Evolutionary conservation across 495 filamentous ascomycete species (phyloP).

Genomic region (Lophiotrema nucula): DNA sequence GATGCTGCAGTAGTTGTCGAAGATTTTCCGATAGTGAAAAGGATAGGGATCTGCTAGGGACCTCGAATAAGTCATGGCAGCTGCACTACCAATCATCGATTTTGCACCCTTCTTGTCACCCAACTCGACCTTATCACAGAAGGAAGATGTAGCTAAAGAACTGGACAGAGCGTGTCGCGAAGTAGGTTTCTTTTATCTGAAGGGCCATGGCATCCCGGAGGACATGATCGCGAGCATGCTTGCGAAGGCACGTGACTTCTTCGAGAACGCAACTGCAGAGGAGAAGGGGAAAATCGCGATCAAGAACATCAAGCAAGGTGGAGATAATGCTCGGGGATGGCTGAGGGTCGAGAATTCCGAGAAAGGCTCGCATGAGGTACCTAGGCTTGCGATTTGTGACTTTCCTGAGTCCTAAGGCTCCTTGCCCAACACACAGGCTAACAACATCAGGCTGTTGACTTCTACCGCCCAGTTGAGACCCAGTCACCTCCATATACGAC

Average conservation of each 20-base stretch:
- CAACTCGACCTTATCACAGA: background rate
- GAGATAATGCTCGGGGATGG: slow-evolving; percentile 9
- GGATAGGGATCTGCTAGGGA: no score
- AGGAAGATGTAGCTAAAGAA: background rate
- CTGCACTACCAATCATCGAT: slow-evolving; percentile 2
- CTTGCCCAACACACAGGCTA: no score
- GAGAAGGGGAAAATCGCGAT: slow-evolving; percentile 6
- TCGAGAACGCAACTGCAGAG: background rate
- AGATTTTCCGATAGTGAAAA: no score
- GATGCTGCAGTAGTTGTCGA: no score
- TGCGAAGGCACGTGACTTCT: slow-evolving; percentile 6
- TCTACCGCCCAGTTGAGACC: slow-evolving; percentile 4
- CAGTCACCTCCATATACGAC: background rate
- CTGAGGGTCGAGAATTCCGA: slow-evolving; percentile 2
- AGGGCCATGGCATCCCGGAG: slow-evolving; percentile 1
- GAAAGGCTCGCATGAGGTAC: slow-evolving; percentile 10
- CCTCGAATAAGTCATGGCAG: background rate
- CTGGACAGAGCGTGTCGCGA: slow-evolving; percentile 1
- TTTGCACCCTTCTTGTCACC: slow-evolving; percentile 7
- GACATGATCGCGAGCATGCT: slow-evolving; percentile 6
- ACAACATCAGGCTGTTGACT: slow-evolving; percentile 1
- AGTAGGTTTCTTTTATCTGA: slow-evolving; percentile 7
- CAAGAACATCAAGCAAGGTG: background rate
- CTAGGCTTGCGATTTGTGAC: background rate
- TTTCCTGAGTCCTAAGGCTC: no score